phyloP scores from a whole-genome alignment of 139 green algal genomes.

The Desmodesmus armatus region DNA sequence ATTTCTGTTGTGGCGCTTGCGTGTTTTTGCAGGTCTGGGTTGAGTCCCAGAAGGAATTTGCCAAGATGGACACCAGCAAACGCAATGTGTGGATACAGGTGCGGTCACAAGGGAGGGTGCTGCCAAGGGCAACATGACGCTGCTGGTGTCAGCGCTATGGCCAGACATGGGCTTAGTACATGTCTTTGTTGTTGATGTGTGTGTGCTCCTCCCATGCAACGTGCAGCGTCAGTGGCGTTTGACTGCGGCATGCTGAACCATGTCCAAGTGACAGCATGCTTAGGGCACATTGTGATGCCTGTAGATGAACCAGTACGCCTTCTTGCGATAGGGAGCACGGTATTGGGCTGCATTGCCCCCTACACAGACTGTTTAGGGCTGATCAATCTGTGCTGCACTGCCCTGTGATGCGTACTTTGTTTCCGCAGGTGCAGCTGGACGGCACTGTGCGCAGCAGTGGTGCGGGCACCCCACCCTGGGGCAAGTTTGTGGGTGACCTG shows the following conservation, averaged over 20 bases:
- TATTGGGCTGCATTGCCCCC: no score
- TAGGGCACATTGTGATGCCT: no score
- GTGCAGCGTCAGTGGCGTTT: no score
- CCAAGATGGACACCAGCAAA: slow-evolving; percentile 30
- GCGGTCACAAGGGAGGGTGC: background rate
- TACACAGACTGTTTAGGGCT: no score
- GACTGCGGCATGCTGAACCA: no score
- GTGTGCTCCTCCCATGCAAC: no score
- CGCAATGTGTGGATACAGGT: slow-evolving; percentile 51
- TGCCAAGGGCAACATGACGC: no score
- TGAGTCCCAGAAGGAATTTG: slow-evolving; percentile 75
- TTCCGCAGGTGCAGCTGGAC: slow-evolving; percentile 83
- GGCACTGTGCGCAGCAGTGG: slow-evolving; percentile 86
- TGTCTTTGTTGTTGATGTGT: background rate
- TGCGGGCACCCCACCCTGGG: slow-evolving; percentile 81
- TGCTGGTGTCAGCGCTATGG: no score
- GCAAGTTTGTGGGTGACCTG: slow-evolving; percentile 83
- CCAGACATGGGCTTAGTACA: no score
- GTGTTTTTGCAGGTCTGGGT: slow-evolving; percentile 88
- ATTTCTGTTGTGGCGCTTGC: background rate
- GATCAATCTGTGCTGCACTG: slow-evolving; percentile 10
- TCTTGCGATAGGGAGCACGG: no score
- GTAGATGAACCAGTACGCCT: no score
- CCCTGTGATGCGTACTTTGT: background rate
- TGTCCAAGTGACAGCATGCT: no score